These are phyloP conservation scores for Ochetophila trinervis DNA, from an alignment of 306 rosid species.

Conservation along the genomic window DNA sequence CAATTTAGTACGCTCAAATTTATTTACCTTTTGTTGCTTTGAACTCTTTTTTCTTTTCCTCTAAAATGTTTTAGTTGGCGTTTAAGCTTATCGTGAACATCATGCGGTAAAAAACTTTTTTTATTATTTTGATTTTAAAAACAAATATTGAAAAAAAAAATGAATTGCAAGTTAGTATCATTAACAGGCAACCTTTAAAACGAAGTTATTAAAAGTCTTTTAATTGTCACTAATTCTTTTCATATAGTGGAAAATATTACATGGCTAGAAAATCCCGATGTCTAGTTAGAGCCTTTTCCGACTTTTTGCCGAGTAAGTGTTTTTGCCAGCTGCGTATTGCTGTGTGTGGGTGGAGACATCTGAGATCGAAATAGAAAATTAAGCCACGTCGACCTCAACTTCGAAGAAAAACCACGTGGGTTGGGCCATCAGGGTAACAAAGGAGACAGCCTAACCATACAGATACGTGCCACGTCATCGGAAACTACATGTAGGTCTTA, in stretches of 20 bases:
- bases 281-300: background rate
- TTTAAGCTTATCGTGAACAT: background rate
- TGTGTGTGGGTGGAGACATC: background rate
- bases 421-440: background rate
- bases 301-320: background rate
- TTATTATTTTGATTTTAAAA: too few species aligned
- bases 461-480: background rate
- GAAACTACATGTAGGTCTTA: slow-evolving; percentile 2
- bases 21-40: slow-evolving; percentile 5
- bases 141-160: background rate
- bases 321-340: background rate
- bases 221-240: too few species aligned
- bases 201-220: too few species aligned
- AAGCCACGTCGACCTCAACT: background rate
- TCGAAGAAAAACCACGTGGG: slow-evolving; percentile 7
- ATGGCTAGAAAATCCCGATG: too few species aligned
- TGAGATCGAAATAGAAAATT: background rate
- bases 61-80: background rate
- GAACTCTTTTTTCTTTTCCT: background rate
- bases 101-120: too few species aligned
- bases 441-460: background rate
- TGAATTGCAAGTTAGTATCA: background rate
- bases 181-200: background rate
- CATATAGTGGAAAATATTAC: too few species aligned
- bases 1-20: slow-evolving; percentile 7